A percentile compares a stretch with the other conserved stretches of the same genome.
Conservation (phyloP, 768 basidiomycete species). For the Sporobolomyces phaffii region DNA sequence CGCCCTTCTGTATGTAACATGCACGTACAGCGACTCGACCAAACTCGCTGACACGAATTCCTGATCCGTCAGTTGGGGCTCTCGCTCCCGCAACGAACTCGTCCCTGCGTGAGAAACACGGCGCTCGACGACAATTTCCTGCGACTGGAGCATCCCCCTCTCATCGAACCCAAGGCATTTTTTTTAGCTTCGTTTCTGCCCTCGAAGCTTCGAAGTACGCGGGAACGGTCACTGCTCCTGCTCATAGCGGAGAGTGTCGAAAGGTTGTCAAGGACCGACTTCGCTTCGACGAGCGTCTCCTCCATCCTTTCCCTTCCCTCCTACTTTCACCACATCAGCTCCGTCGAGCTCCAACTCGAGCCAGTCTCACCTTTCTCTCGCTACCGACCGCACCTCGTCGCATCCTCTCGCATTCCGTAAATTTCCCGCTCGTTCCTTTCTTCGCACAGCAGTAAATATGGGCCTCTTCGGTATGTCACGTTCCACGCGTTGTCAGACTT, state of each 20-base stretch:
- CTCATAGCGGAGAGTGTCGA: conserved; percentile 3
- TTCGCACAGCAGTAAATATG: neutral
- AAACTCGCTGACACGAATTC: too few relatives aligned
- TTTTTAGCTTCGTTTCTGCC: conserved; percentile 10
- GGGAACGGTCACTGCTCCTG: neutral
- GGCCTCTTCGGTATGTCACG: conserved; percentile 2
- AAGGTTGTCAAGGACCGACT: too few relatives aligned
- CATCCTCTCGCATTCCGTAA: too few relatives aligned
- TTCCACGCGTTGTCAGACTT: too few relatives aligned
- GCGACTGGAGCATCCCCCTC: neutral
- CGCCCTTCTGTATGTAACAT: too few relatives aligned
- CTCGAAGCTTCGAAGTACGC: neutral
- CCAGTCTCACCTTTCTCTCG: too few relatives aligned
- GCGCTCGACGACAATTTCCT: neutral
- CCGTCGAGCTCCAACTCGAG: too few relatives aligned
- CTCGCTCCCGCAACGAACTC: conserved; percentile 1
- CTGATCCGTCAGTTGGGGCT: neutral
- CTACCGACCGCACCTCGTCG: too few relatives aligned
- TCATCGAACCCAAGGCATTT: neutral
- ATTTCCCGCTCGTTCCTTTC: too few relatives aligned
- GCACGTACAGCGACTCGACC: too few relatives aligned
- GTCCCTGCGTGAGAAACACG: neutral
- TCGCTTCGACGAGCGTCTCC: neutral
- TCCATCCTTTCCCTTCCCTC: neutral
- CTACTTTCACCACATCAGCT: too few relatives aligned